phyloP scores from a whole-genome alignment of 768 basidiomycete species.

The Pleurotus cornucopiae region DNA sequence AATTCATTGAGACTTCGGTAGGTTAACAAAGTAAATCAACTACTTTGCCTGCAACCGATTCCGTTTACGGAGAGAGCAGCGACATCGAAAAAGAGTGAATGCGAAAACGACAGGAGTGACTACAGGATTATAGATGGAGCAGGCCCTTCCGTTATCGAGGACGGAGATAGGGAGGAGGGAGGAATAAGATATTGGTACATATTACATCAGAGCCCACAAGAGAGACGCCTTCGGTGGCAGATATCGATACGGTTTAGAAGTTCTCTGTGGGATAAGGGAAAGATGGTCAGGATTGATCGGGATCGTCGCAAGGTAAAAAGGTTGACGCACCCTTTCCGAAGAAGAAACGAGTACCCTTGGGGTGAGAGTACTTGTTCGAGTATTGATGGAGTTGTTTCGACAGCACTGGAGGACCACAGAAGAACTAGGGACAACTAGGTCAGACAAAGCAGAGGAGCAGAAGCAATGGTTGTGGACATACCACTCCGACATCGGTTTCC shows the following conservation, averaged over 20 bases:
- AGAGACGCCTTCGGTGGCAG: background rate
- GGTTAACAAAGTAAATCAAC: background rate
- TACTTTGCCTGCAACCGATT: background rate
- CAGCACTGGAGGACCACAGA: conserved; percentile 78
- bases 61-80: background rate
- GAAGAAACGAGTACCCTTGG: conserved; percentile 80
- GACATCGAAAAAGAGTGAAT: background rate
- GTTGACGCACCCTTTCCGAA: conserved; percentile 74
- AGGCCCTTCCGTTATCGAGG: background rate
- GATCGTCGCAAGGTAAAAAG: background rate
- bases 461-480: conserved; percentile 27
- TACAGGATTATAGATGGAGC: conserved; percentile 7
- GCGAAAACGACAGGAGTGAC: background rate
- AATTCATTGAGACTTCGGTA: background rate
- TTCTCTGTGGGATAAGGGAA: conserved; percentile 22
- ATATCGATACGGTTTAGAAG: conserved; percentile 21
- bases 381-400: conserved; percentile 70
- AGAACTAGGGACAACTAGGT: conserved; percentile 44
- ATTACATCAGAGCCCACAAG: conserved; percentile 4
- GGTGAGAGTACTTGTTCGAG: conserved; percentile 82
- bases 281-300: too few relatives aligned
- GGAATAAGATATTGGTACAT: background rate
- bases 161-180: background rate
- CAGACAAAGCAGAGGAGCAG: background rate
- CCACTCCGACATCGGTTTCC: conserved; percentile 87